These are phyloP conservation scores for Penicillium goetzii DNA, from an alignment of 495 filamentous ascomycete genomes.

Conservation along the genomic window DNA sequence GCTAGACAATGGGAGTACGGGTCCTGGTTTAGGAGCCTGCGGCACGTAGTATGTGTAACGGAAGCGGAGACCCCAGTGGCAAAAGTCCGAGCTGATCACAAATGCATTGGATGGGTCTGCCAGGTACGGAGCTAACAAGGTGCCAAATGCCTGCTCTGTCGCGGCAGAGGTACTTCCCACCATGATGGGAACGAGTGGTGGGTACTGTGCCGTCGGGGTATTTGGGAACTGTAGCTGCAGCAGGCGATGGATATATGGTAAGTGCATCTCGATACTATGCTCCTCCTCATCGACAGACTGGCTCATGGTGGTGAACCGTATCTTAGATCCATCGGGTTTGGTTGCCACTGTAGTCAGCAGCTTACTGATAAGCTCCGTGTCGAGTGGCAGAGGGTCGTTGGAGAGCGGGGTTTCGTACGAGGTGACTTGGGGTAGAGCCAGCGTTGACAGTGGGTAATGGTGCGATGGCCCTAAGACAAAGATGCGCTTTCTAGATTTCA, in stretches of 20 bases:
- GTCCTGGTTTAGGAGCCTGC: slow-evolving; percentile 45
- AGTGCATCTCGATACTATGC: slow-evolving; percentile 96
- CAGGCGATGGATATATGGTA: slow-evolving; percentile 91
- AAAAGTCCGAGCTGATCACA: slow-evolving; percentile 92
- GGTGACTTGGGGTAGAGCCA: slow-evolving; percentile 74
- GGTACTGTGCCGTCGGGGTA: slow-evolving; percentile 55
- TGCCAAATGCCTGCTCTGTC: slow-evolving; percentile 71
- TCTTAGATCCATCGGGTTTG: slow-evolving; percentile 41
- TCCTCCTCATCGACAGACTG: slow-evolving; percentile 75
- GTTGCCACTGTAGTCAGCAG: slow-evolving; percentile 57
- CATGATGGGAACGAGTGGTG: slow-evolving; percentile 82
- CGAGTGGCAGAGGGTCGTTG: slow-evolving; percentile 71
- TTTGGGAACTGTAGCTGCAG: slow-evolving; percentile 49
- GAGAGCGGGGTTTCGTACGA: slow-evolving; percentile 88
- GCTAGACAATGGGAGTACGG: slow-evolving; percentile 45
- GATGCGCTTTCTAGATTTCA: slow-evolving; percentile 69
- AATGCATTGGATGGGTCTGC: slow-evolving; percentile 77
- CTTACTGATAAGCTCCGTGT: slow-evolving; percentile 64
- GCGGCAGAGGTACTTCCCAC: slow-evolving; percentile 72
- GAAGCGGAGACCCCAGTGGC: slow-evolving; percentile 92
- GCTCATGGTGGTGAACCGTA: slow-evolving; percentile 74
- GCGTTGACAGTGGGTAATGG: slow-evolving; percentile 75
- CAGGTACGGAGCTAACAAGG: slow-evolving; percentile 77
- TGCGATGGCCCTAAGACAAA: slow-evolving; percentile 96
- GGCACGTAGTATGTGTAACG: slow-evolving; percentile 81